Percentiles rank a stretch among this genome's conserved stretches.
phyloP scores from a whole-genome alignment of 768 basidiomycete genomes.

The Boletellus sp. region DNA sequence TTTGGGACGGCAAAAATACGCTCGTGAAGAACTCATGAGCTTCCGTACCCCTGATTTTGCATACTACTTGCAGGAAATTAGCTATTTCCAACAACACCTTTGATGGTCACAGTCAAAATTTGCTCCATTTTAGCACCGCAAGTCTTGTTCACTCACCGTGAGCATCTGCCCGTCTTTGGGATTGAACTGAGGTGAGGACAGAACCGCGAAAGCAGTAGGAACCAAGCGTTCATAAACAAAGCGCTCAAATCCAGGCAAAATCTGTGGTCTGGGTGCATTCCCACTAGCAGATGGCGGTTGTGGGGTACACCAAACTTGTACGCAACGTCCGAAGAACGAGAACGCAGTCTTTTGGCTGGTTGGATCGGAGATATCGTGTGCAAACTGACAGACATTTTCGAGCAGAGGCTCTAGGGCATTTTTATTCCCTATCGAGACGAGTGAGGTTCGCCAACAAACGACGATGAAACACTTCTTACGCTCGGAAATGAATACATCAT shows the following conservation, averaged over 20 bases:
- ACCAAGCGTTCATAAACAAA: slow-evolving; percentile 88
- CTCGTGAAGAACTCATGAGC: slow-evolving; percentile 75
- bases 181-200: slow-evolving; percentile 77
- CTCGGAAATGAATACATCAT: slow-evolving; percentile 82
- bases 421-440: slow-evolving; percentile 50
- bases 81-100: slow-evolving; percentile 91
- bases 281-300: slow-evolving; percentile 31
- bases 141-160: slow-evolving; percentile 50
- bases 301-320: slow-evolving; percentile 65
- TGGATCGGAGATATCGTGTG: slow-evolving; percentile 74
- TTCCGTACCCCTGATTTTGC: slow-evolving; percentile 75
- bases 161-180: slow-evolving; percentile 84
- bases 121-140: background rate
- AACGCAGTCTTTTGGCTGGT: slow-evolving; percentile 76
- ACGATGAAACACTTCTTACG: slow-evolving; percentile 47
- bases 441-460: background rate
- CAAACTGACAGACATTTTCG: slow-evolving; percentile 65
- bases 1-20: slow-evolving; percentile 83
- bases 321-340: slow-evolving; percentile 67
- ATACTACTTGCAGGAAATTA: slow-evolving; percentile 74
- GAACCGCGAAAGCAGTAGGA: slow-evolving; percentile 77
- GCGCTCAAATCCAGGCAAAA: slow-evolving; percentile 85
- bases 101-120: background rate
- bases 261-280: slow-evolving; percentile 32
- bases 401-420: slow-evolving; percentile 69